phyloP scores from a whole-genome alignment of 2,329 filamentous ascomycete genomes.

The Beauveria australis region DNA sequence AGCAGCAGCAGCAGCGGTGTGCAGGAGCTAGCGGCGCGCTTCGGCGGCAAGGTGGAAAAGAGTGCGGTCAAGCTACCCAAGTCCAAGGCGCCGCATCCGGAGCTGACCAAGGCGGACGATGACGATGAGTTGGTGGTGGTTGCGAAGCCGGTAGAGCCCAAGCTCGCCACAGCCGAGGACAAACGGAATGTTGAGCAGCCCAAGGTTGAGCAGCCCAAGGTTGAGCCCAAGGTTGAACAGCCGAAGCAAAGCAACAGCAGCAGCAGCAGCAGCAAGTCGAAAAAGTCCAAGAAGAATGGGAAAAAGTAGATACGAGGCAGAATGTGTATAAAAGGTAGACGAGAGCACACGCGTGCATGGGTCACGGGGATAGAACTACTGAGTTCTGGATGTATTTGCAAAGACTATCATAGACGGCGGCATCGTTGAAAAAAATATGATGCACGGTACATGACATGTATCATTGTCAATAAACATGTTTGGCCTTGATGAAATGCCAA shows the following conservation, averaged over 20 bases:
- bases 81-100: background rate
- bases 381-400: too few species aligned
- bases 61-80: background rate
- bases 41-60: constrained; percentile 1
- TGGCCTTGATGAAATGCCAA: too few species aligned
- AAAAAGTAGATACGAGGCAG: background rate
- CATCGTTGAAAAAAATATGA: background rate
- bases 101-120: background rate
- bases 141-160: background rate
- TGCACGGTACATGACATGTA: too few species aligned
- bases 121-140: background rate
- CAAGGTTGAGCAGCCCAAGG: background rate
- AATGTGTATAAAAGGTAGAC: background rate
- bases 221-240: background rate
- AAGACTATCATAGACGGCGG: background rate
- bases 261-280: background rate
- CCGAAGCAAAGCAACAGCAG: background rate
- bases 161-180: background rate
- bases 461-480: too few species aligned
- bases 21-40: constrained; percentile 1
- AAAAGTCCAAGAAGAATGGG: constrained; percentile 1
- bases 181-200: background rate
- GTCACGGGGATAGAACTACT: background rate
- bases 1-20: background rate
- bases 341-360: background rate